These are phyloP conservation scores for Colletotrichum eremochloae DNA, from an alignment of 2,329 filamentous ascomycete genomes.

Conservation along the genomic window DNA sequence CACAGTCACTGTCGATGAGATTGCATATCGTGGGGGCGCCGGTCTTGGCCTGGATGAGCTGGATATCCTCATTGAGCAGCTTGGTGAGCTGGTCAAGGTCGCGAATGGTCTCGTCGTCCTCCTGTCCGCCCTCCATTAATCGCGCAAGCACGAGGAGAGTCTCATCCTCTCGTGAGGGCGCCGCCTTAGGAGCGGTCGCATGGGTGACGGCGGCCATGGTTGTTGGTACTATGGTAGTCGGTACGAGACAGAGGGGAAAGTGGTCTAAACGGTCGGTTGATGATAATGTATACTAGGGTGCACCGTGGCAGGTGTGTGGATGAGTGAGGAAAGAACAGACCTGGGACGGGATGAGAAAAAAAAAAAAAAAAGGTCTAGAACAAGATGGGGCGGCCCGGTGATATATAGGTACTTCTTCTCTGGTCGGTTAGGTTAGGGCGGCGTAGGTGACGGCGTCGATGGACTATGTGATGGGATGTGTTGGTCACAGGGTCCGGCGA, in stretches of 20 bases:
- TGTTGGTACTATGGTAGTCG: conserved; percentile 10
- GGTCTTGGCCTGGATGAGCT: conserved; percentile 53
- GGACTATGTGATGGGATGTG: conserved; percentile 39
- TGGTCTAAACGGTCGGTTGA: conserved; percentile 7
- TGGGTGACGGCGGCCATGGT: conserved; percentile 54
- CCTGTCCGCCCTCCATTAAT: conserved; percentile 90
- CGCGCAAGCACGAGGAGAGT: conserved; percentile 86
- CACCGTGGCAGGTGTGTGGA: conserved; percentile 21
- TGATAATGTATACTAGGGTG: conserved; percentile 31
- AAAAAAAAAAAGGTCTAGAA: conserved; percentile 31
- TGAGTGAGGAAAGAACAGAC: conserved; percentile 38
- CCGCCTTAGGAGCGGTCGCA: conserved; percentile 47
- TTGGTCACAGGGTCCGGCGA: conserved; percentile 41
- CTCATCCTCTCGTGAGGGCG: conserved; percentile 67
- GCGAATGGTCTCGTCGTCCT: conserved; percentile 78
- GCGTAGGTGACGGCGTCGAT: conserved; percentile 24
- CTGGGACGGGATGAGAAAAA: conserved; percentile 10
- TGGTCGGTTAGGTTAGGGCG: conserved; percentile 18
- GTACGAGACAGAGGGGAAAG: conserved; percentile 10
- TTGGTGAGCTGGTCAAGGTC: conserved; percentile 71
- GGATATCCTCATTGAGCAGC: conserved; percentile 69
- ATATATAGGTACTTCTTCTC: conserved; percentile 38
- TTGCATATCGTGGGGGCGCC: conserved; percentile 65
- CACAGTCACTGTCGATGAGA: conserved; percentile 79
- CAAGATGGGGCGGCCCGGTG: conserved; percentile 27